phyloP scores from a whole-genome alignment of 75 land plant genomes.

The Sequoiadendron giganteum region DNA sequence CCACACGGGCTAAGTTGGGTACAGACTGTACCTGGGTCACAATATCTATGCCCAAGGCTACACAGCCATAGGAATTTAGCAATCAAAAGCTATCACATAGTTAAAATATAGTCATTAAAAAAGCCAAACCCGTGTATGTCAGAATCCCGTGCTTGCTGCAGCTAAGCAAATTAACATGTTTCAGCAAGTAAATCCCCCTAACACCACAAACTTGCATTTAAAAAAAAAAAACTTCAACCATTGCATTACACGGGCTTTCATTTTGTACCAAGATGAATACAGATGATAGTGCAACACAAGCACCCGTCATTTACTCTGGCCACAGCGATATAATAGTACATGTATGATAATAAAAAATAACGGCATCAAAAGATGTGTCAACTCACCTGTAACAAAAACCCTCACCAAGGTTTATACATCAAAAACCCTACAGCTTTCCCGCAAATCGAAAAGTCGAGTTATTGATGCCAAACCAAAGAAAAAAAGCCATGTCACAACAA shows the following conservation, averaged over 20 bases:
- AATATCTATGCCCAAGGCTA: too few relatives aligned
- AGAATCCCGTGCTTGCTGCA: not conserved
- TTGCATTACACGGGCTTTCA: not conserved
- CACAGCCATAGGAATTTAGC: not conserved
- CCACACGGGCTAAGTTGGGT: not conserved
- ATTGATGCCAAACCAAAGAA: not conserved
- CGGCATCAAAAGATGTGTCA: not conserved
- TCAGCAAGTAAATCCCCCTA: not conserved
- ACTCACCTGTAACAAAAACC: not conserved
- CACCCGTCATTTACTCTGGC: not conserved
- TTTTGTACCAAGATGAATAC: not conserved
- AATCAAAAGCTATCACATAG: not conserved
- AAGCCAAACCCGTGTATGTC: not conserved
- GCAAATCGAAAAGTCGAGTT: not conserved
- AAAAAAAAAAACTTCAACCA: not conserved
- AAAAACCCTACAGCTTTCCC: not conserved
- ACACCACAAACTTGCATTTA: not conserved
- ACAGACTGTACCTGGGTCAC: not conserved
- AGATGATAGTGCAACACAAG: not conserved
- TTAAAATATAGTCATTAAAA: not conserved
- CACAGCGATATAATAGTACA: not conserved
- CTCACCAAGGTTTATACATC: not conserved
- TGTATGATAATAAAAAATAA: not conserved
- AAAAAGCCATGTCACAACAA: not conserved
- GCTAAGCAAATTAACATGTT: not conserved